These are phyloP conservation scores for Poa annua DNA, from an alignment of 176 grass and related monocot species.

Conservation along the genomic window DNA sequence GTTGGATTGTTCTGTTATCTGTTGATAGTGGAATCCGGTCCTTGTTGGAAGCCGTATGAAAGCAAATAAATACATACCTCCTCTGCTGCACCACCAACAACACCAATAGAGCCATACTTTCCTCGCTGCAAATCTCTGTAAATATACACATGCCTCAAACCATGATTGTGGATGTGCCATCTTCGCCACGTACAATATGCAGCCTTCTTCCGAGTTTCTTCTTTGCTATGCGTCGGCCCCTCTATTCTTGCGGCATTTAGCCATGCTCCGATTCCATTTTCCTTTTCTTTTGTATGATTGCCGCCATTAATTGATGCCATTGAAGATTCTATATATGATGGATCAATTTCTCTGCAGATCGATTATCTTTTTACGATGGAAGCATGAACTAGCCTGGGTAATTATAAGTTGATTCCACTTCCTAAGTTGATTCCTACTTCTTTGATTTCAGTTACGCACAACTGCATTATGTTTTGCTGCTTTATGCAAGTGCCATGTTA, in stretches of 20 bases:
- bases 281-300: slow-evolving; percentile 1
- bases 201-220: slow-evolving; percentile 10
- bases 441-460: neutral
- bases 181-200: slow-evolving; percentile 44
- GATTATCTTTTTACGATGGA: too few species aligned
- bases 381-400: slow-evolving; percentile 44
- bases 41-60: too few species aligned
- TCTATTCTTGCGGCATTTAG: slow-evolving; percentile 54
- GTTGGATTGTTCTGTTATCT: too few species aligned
- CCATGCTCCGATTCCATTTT: slow-evolving; percentile 26
- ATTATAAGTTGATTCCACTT: slow-evolving; percentile 53
- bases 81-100: slow-evolving; percentile 35
- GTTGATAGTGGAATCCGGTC: too few species aligned
- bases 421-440: slow-evolving; percentile 8
- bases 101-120: slow-evolving; percentile 65
- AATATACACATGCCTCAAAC: slow-evolving; percentile 52
- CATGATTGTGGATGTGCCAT: neutral
- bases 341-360: slow-evolving; percentile 30
- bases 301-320: slow-evolving; percentile 37
- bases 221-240: slow-evolving; percentile 35
- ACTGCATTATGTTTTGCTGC: neutral
- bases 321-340: slow-evolving; percentile 29
- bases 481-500: slow-evolving; percentile 3
- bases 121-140: slow-evolving; percentile 49
- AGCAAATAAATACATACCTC: neutral